Evolutionary conservation across 176 grass and related monocot genomes (phyloP).

Genomic region (Zizania latifolia): DNA sequence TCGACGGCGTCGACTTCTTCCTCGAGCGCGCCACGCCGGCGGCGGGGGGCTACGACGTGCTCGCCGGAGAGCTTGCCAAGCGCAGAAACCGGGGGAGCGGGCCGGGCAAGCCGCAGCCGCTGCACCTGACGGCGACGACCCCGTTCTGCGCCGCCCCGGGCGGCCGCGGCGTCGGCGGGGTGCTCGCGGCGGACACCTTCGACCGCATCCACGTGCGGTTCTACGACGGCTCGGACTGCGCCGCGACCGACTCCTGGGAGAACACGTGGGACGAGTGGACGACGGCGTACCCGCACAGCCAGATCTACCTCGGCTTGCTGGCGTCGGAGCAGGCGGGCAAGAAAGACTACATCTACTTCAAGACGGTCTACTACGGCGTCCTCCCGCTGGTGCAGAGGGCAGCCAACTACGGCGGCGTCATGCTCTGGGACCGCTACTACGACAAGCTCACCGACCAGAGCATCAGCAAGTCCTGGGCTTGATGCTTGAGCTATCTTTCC

Average conservation of each 20-base stretch:
- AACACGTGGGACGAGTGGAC: slow-evolving; percentile 11
- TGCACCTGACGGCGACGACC: slow-evolving; percentile 20
- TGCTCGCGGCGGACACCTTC: slow-evolving; percentile 16
- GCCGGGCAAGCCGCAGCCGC: not conserved
- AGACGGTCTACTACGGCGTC: not conserved
- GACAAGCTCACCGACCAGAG: no score
- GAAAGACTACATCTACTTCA: not conserved
- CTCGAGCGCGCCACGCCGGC: not conserved
- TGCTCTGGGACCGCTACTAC: slow-evolving; percentile 9
- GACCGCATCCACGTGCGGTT: slow-evolving; percentile 27
- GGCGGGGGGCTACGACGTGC: not conserved
- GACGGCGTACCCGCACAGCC: slow-evolving; percentile 21
- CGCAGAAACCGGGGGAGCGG: not conserved
- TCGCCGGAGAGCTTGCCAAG: not conserved
- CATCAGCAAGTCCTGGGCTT: no score
- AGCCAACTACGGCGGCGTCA: slow-evolving; percentile 17
- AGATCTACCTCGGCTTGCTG: slow-evolving; percentile 14
- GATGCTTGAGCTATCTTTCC: no score
- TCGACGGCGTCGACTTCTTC: not conserved
- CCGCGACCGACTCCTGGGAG: slow-evolving; percentile 5
- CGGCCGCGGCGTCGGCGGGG: not conserved
- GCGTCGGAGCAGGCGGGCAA: not conserved
- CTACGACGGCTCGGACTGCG: slow-evolving; percentile 15
- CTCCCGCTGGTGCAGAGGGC: not conserved
- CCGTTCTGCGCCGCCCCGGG: slow-evolving; percentile 13